Percentiles rank a stretch among this genome's conserved stretches.
phyloP scores from a whole-genome alignment of 2,329 filamentous ascomycete genomes.

The Pyricularia sp. region DNA sequence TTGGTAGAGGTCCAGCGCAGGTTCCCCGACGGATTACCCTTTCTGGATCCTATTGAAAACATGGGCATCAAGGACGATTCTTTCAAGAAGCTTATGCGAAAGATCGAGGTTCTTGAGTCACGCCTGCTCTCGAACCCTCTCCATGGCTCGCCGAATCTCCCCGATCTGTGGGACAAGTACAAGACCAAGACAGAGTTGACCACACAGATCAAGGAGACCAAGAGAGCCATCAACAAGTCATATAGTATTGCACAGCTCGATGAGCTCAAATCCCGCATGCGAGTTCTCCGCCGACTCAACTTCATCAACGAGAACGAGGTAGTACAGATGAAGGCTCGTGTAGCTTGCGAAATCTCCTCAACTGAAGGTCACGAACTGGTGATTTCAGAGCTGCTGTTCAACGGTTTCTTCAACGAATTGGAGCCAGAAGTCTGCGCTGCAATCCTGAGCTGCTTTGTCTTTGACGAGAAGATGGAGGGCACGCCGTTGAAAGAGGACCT shows the following conservation, averaged over 20 bases:
- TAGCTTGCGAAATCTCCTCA: constrained; percentile 95
- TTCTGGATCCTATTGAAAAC: constrained; percentile 88
- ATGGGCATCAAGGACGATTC: constrained; percentile 90
- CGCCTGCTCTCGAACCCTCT: constrained; percentile 81
- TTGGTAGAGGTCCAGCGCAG: constrained; percentile 74
- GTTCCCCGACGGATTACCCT: constrained; percentile 85
- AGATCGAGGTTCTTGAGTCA: constrained; percentile 95
- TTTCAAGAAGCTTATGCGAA: constrained; percentile 87
- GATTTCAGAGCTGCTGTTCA: constrained; percentile 87
- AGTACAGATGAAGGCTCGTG: constrained; percentile 91
- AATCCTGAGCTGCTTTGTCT: constrained; percentile 88
- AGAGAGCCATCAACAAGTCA: constrained; percentile 77
- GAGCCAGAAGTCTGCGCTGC: constrained; percentile 80
- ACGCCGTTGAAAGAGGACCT: constrained; percentile 73
- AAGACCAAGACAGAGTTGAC: constrained; percentile 65
- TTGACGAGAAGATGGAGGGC: constrained; percentile 89
- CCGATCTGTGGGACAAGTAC: constrained; percentile 81
- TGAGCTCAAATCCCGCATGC: constrained; percentile 91
- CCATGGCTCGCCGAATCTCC: constrained; percentile 78
- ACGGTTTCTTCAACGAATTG: constrained; percentile 95
- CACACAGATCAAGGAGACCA: constrained; percentile 76
- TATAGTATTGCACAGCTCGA: constrained; percentile 88
- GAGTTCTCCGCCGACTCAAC: constrained; percentile 83
- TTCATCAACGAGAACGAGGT: constrained; percentile 96
- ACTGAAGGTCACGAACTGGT: constrained; percentile 85